Base-by-base conservation (phyloP, 2,329 filamentous ascomycete species). In the Epichloe sibirici region DNA sequence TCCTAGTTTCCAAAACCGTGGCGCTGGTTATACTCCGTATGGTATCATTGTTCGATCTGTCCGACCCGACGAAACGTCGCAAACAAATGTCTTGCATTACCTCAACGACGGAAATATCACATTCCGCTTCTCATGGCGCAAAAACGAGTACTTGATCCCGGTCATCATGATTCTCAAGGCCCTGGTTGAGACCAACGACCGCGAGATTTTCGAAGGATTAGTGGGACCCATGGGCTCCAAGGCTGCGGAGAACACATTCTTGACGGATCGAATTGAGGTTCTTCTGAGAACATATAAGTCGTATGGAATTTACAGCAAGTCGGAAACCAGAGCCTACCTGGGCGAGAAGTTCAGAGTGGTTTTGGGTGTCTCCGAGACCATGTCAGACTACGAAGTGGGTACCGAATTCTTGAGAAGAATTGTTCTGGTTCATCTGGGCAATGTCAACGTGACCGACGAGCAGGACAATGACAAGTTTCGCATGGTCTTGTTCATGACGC, bases 101-200 rank as follows among this genome's bases (percentile, higher is more conserved):
- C 79, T 98, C 53, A 89, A 79, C 61, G 93, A 98, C 66, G 93
- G 93, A 58, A 97, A 96, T 68, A 84, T 97, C 62, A 97, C 89
- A 0, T 95, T 98, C 71, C 81, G 93, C 53, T 98, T 98, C 70
- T 96, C 91, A 6, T 98, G 91, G 91, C 80, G 90, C 59, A 98
- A 98, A 71, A 89, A 90, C 60, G 93, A 98, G 69, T 98, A 89
- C 64, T 80, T 98, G n/a, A 80, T 98, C 2, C 93, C 93, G 1
- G 87, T 90, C 56, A 84, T 96, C 78, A 97, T 98, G 91, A 83
- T 98, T 37, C 72, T 98, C 58, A 98, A 97, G 73, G 91, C 93
- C 1, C 74, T 98, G 48, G 80, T 93, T 2, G 91, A 98, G 68
- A 98, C 93, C 15, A 98, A 95, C 65, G 93, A 98, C 65, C 82